Conservation (phyloP, 768 basidiomycete genomes). For the Podaxis mareebaensis region DNA sequence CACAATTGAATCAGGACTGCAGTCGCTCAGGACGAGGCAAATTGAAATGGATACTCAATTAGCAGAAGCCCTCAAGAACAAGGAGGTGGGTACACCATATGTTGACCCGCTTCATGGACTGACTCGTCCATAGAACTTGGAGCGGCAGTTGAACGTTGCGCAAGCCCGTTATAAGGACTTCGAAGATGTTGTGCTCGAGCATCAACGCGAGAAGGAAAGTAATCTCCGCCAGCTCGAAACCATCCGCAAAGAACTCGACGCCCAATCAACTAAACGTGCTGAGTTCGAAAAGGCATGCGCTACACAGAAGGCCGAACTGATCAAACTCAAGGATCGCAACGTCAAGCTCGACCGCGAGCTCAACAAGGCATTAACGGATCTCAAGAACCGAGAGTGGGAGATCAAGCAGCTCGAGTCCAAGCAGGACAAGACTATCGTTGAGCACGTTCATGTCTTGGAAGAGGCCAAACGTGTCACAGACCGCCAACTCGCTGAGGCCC, state of each 20-base stretch:
- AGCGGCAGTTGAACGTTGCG: constrained; percentile 71
- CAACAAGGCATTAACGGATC: constrained; percentile 75
- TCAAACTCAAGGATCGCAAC: constrained; percentile 66
- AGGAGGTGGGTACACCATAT: constrained; percentile 61
- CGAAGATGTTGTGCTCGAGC: constrained; percentile 83
- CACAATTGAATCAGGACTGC: constrained; percentile 69
- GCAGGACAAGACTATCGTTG: constrained; percentile 98
- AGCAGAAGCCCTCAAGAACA: constrained; percentile 57
- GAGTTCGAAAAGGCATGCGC: constrained; percentile 70
- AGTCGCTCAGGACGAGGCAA: constrained; percentile 66
- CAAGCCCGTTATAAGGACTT: constrained; percentile 81
- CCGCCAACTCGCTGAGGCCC: constrained; percentile 81
- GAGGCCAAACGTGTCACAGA: constrained; percentile 96
- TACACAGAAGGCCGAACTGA: constrained; percentile 68
- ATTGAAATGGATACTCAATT: constrained; percentile 67
- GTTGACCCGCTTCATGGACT: neutral
- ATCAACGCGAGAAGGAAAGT: constrained; percentile 79
- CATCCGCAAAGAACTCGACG: constrained; percentile 69
- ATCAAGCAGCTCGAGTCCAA: constrained; percentile 81
- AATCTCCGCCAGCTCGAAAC: constrained; percentile 74
- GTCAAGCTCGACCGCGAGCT: constrained; percentile 77
- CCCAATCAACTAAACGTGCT: constrained; percentile 69
- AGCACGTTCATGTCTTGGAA: constrained; percentile 95
- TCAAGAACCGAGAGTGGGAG: constrained; percentile 83
- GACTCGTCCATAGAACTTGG: constrained; percentile 53